Percentiles rank a stretch among this genome's conserved stretches.
phyloP scores from a whole-genome alignment of 129 eudicot genomes.

The Mikania micrantha region DNA sequence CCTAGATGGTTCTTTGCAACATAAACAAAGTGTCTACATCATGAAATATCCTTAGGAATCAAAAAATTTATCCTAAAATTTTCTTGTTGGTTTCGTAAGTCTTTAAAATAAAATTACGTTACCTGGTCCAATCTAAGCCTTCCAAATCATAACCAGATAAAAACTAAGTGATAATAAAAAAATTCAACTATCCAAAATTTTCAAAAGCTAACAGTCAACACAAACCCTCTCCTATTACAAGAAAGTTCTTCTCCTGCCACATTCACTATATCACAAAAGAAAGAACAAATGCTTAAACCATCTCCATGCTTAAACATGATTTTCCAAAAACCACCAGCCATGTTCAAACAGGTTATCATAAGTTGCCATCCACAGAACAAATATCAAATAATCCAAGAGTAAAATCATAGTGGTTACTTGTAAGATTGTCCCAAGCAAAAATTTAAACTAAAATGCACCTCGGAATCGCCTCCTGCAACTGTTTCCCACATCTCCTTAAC shows the following conservation, averaged over 20 bases:
- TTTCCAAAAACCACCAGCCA: not conserved
- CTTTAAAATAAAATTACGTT: not conserved
- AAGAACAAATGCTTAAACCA: not conserved
- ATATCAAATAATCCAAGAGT: not conserved
- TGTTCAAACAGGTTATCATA: not conserved
- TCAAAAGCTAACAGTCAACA: not conserved
- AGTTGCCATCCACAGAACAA: not conserved
- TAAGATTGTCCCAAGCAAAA: not conserved
- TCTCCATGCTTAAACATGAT: not conserved
- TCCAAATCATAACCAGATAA: not conserved
- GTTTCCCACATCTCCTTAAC: constrained; percentile 98
- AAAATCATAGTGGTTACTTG: not conserved
- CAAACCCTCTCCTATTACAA: constrained; percentile 1
- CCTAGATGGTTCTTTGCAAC: not conserved
- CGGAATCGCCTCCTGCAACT: constrained; percentile 77
- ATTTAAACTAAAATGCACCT: constrained; percentile 37
- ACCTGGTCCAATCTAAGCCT: not conserved
- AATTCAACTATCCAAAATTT: not conserved
- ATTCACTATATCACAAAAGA: not conserved
- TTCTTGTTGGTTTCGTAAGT: constrained; percentile 1
- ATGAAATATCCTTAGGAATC: not conserved
- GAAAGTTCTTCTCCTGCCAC: not conserved
- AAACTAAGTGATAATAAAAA: not conserved
- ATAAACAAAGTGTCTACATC: constrained; percentile 1
- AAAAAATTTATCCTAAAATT: not conserved